phyloP scores from a whole-genome alignment of 225 moss, liverwort and hornwort species.

The Thuidium tamariscinum region DNA sequence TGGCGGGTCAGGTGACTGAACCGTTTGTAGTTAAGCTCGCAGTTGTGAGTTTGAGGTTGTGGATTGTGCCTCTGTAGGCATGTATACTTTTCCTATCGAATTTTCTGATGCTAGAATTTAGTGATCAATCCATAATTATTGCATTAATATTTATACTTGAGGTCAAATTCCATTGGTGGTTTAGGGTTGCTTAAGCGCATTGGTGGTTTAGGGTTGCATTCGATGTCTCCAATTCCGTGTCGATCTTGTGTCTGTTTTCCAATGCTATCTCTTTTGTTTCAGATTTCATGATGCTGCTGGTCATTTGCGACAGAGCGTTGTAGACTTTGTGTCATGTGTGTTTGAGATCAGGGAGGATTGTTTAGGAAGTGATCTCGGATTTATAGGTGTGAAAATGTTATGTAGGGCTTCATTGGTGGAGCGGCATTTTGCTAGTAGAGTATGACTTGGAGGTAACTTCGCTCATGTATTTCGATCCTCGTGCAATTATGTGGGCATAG shows the following conservation, averaged over 20 bases:
- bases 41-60: neutral
- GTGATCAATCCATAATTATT: neutral
- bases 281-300: neutral
- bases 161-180: neutral
- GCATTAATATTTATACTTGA: neutral
- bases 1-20: neutral
- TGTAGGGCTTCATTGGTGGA: neutral
- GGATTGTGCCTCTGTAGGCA: neutral
- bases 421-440: neutral
- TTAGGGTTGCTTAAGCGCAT: neutral
- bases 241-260: neutral
- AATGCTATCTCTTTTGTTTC: neutral
- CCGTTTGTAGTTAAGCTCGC: neutral
- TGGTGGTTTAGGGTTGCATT: neutral
- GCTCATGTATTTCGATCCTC: neutral
- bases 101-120: neutral
- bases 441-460: constrained; percentile 2
- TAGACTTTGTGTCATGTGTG: neutral
- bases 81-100: neutral
- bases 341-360: neutral
- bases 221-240: neutral
- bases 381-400: constrained; percentile 4
- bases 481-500: neutral
- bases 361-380: neutral
- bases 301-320: neutral